Base-by-base conservation (phyloP, 306 rosid genomes). In the Begonia masoniana region DNA sequence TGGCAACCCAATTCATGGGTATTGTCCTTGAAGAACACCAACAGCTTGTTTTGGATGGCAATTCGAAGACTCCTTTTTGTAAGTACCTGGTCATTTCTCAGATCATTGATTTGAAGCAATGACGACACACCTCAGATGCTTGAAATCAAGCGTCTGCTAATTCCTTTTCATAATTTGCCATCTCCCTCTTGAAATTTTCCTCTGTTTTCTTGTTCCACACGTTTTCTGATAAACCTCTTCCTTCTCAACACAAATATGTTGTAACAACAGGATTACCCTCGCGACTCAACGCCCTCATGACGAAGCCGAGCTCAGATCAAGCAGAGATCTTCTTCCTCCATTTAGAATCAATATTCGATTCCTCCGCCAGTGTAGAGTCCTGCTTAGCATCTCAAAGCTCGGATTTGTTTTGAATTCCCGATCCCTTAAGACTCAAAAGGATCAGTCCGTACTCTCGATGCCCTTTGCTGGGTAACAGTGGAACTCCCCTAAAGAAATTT, bases 1-100 rank as follows among this genome's bases (percentile, higher is more conserved):
- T 89, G 55, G 97, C 97, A 0, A 89, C n/a, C 89, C 39, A 85
- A 72, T 56, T 89, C 97, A 0, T n/a, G 97, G 97, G 74, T 89
- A 54, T 89, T 89, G 62, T 89, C n/a, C 97, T 57, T 89, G 97
- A 49, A 89, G 68, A 59, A 89, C 42, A 2, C 63, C 83, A 59
- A 89, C 81, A 7, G 94, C 94, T 58, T 82, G 94, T 31, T 89
- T 85, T 10, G 91, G n/a, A n/a, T 85, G 11, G 94, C 87, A 13
- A 54, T 78, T 55, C 94, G 55, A 42, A 78, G 95, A n/a, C 57
- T 82, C 95, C 64, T 78, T 76, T 78, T 83, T 85, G 10, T 63
- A 57, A 0, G 88, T 87, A 8, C 91, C 91, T 0, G 96, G 91
- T 0, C 78, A 54, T 83, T 87, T 23, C 75, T 87, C 9, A 83